These are phyloP conservation scores for Solanum habrochaites DNA, from an alignment of 257 asterid species.

Conservation along the genomic window DNA sequence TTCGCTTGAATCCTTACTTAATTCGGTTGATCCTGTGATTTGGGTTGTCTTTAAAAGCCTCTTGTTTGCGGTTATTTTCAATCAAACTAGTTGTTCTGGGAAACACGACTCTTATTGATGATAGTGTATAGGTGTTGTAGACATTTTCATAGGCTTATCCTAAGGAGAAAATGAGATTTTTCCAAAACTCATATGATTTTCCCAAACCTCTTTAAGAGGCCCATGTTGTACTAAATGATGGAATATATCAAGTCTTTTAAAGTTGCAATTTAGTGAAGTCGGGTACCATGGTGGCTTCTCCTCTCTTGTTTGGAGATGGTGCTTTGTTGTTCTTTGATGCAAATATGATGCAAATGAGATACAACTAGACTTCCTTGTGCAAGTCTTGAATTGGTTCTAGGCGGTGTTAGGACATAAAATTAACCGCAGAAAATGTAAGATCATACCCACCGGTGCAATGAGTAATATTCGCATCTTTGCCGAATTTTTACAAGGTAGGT, in stretches of 20 bases:
- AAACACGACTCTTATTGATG: no score
- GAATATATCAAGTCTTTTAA: not conserved
- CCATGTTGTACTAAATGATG: not conserved
- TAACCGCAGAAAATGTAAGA: not conserved
- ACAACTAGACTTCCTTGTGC: not conserved
- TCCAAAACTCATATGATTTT: not conserved
- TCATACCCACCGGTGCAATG: not conserved
- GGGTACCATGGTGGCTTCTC: not conserved
- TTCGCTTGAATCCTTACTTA: not conserved
- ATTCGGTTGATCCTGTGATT: not conserved
- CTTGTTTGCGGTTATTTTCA: not conserved
- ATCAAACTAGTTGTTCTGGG: not conserved
- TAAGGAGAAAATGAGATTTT: not conserved
- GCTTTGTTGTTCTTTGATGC: not conserved
- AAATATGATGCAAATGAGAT: not conserved
- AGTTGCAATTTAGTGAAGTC: not conserved
- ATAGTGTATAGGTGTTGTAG: not conserved
- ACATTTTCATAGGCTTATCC: not conserved
- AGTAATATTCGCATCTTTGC: not conserved
- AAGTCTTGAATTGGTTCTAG: not conserved
- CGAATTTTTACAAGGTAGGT: not conserved
- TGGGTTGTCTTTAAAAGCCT: not conserved
- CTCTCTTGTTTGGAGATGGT: not conserved
- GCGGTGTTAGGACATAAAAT: not conserved
- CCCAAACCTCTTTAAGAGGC: not conserved